phyloP scores from a whole-genome alignment of 352 stramenopile genomes.

The Phytophthora niederhauseri region DNA sequence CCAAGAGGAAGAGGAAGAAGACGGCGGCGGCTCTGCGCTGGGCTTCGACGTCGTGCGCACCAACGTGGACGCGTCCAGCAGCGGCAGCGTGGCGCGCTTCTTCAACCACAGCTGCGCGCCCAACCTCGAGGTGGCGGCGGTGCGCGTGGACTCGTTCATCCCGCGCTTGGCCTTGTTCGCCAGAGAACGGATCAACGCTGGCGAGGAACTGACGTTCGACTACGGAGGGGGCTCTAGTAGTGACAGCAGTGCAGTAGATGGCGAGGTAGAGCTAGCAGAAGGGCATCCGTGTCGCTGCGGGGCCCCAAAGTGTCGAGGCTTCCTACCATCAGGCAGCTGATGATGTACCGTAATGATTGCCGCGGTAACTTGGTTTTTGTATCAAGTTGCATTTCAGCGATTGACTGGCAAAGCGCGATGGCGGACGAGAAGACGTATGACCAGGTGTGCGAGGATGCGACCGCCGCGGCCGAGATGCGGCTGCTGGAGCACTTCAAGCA shows the following conservation, averaged over 20 bases:
- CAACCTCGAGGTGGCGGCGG: constrained; percentile 49
- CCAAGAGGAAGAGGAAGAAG: neutral
- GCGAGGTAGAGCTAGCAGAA: neutral
- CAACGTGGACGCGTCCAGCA: constrained; percentile 59
- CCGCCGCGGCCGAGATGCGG: constrained; percentile 63
- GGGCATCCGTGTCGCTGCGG: constrained; percentile 34
- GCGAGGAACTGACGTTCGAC: constrained; percentile 69
- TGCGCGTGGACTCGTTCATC: constrained; percentile 65
- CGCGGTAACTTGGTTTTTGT: constrained; percentile 20
- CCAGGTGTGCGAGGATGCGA: constrained; percentile 63
- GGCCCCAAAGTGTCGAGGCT: constrained; percentile 37
- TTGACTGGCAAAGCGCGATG: constrained; percentile 23
- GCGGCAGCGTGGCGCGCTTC: constrained; percentile 69
- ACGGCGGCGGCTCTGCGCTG: neutral
- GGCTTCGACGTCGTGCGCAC: constrained; percentile 47
- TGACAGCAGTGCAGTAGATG: neutral
- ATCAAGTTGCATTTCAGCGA: neutral
- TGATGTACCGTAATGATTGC: constrained; percentile 37
- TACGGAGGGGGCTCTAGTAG: constrained; percentile 39
- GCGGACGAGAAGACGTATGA: constrained; percentile 60
- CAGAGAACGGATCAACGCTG: constrained; percentile 25
- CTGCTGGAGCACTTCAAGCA: constrained; percentile 80
- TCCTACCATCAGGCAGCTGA: constrained; percentile 29
- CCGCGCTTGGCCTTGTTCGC: constrained; percentile 68
- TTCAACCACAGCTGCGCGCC: constrained; percentile 76